These are phyloP conservation scores for Gracilariopsis chorda DNA, from an alignment of 23 red algal genomes.

Conservation along the genomic window DNA sequence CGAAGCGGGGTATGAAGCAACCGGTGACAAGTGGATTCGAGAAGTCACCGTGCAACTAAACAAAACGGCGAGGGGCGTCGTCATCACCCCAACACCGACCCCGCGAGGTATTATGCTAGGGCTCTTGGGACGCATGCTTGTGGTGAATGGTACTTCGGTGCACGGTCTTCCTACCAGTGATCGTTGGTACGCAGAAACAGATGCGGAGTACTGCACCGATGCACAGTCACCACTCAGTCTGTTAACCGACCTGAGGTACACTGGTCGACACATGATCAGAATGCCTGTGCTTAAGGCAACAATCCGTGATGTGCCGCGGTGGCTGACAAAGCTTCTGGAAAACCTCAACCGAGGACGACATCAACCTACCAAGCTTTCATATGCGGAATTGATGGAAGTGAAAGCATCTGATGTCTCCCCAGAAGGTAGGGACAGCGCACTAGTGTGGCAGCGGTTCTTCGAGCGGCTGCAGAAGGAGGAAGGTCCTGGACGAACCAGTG, in stretches of 20 bases:
- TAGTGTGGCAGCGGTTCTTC: neutral
- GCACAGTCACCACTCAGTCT: neutral
- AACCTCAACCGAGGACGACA: neutral
- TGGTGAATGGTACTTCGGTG: neutral
- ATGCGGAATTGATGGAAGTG: neutral
- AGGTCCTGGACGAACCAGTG: neutral
- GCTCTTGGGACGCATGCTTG: neutral
- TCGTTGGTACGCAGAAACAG: neutral
- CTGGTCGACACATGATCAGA: neutral
- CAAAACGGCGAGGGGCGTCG: neutral
- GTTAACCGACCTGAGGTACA: neutral
- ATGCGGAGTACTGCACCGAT: neutral
- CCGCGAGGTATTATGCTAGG: neutral
- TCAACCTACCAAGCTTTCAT: neutral
- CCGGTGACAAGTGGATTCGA: constrained; percentile 27
- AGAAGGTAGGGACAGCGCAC: neutral
- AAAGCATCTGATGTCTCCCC: neutral
- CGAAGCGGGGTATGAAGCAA: neutral
- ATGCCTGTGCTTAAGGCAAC: neutral
- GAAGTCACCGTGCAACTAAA: constrained; percentile 1
- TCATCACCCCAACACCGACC: neutral
- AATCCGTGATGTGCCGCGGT: neutral
- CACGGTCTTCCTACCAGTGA: neutral
- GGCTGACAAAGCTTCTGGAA: neutral
- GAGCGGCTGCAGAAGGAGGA: neutral